Conservation (phyloP, 129 eudicot genomes). For the Pulicaria dysenterica region DNA sequence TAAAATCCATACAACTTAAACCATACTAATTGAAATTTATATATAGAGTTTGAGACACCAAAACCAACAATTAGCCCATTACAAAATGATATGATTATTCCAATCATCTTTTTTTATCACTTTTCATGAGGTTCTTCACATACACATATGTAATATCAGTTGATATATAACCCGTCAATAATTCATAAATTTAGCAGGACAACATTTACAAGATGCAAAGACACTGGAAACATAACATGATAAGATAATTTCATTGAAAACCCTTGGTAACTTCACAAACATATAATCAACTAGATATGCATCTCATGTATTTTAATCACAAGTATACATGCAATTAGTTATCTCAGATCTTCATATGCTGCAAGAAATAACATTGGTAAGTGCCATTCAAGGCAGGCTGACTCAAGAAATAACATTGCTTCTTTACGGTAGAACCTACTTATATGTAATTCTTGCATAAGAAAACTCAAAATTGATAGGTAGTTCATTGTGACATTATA, state of each 20-base stretch:
- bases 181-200: conserved; percentile 3
- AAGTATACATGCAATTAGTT: conserved; percentile 17
- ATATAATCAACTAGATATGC: not conserved
- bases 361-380: no score
- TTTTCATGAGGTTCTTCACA: conserved; percentile 3
- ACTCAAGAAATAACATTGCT: no score
- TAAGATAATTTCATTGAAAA: conserved; percentile 2
- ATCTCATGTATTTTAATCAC: not conserved
- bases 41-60: conserved; percentile 10
- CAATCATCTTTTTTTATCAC: conserved; percentile 2
- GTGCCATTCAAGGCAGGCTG: no score
- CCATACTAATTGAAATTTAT: conserved; percentile 14
- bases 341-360: not conserved
- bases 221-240: not conserved
- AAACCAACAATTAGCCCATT: not conserved
- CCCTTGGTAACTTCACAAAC: conserved; percentile 8
- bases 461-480: no score
- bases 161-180: not conserved
- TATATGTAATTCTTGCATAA: no score
- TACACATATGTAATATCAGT: not conserved
- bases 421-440: no score
- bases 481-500: no score
- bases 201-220: not conserved
- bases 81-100: not conserved
- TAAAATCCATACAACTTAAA: conserved; percentile 17